phyloP scores from a whole-genome alignment of 208 protist genomes.

The Herpetomonas samuelpessoai region DNA sequence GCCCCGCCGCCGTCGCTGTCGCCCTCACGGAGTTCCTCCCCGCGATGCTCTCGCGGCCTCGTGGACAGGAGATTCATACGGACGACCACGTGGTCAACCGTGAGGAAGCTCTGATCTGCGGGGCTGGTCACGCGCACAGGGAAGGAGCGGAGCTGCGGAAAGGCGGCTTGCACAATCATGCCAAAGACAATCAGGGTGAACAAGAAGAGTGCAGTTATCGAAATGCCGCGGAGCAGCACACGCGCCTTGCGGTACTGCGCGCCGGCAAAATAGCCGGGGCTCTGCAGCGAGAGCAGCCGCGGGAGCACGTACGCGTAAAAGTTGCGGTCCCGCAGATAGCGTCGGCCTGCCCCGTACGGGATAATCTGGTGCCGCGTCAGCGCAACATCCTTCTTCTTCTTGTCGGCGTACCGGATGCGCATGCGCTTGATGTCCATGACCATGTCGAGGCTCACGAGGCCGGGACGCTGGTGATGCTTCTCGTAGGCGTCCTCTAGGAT shows the following conservation, averaged over 20 bases:
- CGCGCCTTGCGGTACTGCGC: constrained; percentile 47
- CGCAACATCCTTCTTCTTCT: constrained; percentile 16
- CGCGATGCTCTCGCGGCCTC: background rate
- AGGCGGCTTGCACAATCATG: constrained; percentile 69
- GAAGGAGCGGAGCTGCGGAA: constrained; percentile 61
- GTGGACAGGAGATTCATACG: constrained; percentile 62
- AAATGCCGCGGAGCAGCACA: constrained; percentile 51
- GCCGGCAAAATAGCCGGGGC: constrained; percentile 52
- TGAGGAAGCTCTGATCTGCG: constrained; percentile 36
- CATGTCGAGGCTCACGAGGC: constrained; percentile 64
- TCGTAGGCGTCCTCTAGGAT: constrained; percentile 75
- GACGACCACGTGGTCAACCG: constrained; percentile 80
- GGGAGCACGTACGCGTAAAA: constrained; percentile 75
- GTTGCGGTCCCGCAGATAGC: constrained; percentile 32
- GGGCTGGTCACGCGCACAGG: constrained; percentile 53
- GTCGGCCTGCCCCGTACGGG: constrained; percentile 37
- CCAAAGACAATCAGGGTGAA: constrained; percentile 51
- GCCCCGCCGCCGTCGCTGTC: background rate
- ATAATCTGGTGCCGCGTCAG: constrained; percentile 41
- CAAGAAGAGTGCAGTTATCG: constrained; percentile 38
- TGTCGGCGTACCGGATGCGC: constrained; percentile 41
- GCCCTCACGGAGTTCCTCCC: background rate
- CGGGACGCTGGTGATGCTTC: constrained; percentile 27
- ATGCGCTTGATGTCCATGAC: constrained; percentile 58
- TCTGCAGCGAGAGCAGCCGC: constrained; percentile 67